Percentiles rank a stretch among this genome's conserved stretches.
phyloP scores from a whole-genome alignment of 306 rosid genomes.

The Cicer cuneatum region DNA sequence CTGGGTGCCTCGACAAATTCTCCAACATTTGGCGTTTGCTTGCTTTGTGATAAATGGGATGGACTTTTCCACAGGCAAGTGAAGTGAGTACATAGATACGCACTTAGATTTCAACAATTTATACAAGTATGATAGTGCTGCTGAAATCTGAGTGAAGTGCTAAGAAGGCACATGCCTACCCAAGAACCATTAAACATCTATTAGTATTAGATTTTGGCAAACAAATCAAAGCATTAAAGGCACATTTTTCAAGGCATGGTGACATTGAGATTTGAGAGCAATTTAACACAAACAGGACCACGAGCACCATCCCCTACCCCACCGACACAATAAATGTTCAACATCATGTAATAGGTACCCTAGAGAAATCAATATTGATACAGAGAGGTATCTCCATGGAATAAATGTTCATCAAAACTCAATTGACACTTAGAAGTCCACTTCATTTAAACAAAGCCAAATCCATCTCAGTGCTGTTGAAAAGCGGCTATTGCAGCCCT shows the following conservation, averaged over 20 bases:
- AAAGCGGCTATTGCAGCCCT: no score
- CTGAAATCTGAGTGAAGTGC: not conserved
- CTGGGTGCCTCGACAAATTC: not conserved
- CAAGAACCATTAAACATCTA: not conserved
- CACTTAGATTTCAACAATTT: not conserved
- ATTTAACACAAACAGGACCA: not conserved
- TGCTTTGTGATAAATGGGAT: not conserved
- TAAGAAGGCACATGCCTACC: not conserved
- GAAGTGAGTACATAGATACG: not conserved
- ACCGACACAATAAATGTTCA: not conserved
- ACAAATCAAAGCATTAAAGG: not conserved
- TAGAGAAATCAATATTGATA: not conserved
- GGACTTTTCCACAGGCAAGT: not conserved
- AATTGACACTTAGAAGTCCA: conserved; percentile 7
- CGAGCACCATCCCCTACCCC: not conserved
- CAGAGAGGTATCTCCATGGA: conserved; percentile 2
- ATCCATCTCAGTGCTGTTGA: not conserved
- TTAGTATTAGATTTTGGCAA: not conserved
- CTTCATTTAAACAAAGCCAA: not conserved
- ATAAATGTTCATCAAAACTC: conserved; percentile 7
- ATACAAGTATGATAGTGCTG: not conserved
- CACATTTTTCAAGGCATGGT: not conserved
- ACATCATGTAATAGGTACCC: not conserved
- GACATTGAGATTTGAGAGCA: not conserved
- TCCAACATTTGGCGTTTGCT: not conserved